These are phyloP conservation scores for Podospora pseudopauciseta DNA, from an alignment of 495 filamentous ascomycete genomes.

Conservation along the genomic window DNA sequence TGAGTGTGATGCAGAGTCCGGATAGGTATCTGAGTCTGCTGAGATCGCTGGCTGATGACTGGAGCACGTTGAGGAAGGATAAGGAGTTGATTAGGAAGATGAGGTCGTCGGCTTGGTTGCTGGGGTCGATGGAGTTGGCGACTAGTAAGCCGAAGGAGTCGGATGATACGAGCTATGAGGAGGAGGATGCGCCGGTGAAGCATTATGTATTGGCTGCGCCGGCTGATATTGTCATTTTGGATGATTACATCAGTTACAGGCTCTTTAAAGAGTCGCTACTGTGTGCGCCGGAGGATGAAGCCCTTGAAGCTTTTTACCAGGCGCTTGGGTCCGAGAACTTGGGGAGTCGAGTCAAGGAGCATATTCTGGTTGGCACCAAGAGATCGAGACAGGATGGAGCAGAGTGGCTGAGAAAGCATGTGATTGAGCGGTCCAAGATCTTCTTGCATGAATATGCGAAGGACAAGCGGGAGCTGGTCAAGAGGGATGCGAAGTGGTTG, in stretches of 20 bases:
- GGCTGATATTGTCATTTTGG: conserved; percentile 69
- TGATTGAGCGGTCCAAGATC: conserved; percentile 79
- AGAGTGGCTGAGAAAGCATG: conserved; percentile 64
- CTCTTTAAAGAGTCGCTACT: conserved; percentile 78
- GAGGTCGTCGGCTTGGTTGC: conserved; percentile 68
- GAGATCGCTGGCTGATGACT: conserved; percentile 67
- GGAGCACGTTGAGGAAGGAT: conserved; percentile 67
- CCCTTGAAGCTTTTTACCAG: conserved; percentile 77
- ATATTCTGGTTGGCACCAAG: conserved; percentile 51
- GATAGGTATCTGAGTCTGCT: conserved; percentile 84
- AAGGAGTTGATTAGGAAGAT: conserved; percentile 72
- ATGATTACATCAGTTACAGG: conserved; percentile 81
- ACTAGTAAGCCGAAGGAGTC: conserved; percentile 35
- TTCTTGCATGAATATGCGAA: conserved; percentile 71
- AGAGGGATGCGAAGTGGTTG: conserved; percentile 82
- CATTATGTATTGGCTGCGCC: conserved; percentile 71
- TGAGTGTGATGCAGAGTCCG: conserved; percentile 69
- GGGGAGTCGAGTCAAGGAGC: conserved; percentile 57
- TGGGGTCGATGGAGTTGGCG: conserved; percentile 73
- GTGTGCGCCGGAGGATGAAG: conserved; percentile 83
- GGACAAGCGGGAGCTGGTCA: conserved; percentile 62
- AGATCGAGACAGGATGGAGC: conserved; percentile 46
- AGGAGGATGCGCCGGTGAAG: conserved; percentile 66
- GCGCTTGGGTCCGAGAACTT: conserved; percentile 58
- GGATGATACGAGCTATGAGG: conserved; percentile 57